A percentile compares a stretch with the other conserved stretches of the same genome.
phyloP scores from a whole-genome alignment of 2,329 filamentous ascomycete genomes.

The Exophiala xenobiotica region DNA sequence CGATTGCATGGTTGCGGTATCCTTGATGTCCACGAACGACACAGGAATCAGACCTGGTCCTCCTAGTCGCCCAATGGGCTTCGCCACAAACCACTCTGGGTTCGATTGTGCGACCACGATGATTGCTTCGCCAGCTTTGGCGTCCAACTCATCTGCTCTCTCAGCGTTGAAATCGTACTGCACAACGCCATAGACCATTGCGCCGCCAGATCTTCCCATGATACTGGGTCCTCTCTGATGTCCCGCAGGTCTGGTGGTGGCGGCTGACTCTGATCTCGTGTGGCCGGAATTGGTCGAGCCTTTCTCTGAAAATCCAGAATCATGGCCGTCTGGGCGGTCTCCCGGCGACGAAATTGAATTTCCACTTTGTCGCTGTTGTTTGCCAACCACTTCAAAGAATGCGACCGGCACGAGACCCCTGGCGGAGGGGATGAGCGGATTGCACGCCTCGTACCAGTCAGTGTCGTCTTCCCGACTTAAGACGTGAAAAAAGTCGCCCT shows the following conservation, averaged over 20 bases:
- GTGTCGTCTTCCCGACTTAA: conserved; percentile 90
- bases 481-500: conserved; percentile 97
- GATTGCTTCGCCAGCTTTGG: conserved; percentile 91
- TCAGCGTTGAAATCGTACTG: conserved; percentile 97
- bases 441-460: conserved; percentile 99
- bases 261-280: conserved; percentile 37
- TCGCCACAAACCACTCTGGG: conserved; percentile 98
- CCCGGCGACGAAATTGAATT: conserved; percentile 60
- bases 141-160: conserved; percentile 91
- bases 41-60: conserved; percentile 94
- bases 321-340: conserved; percentile 67
- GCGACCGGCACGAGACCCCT: conserved; percentile 89
- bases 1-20: conserved; percentile 83
- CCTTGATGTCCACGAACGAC: conserved; percentile 92
- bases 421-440: conserved; percentile 81
- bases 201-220: conserved; percentile 58
- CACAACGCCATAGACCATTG: conserved; percentile 95
- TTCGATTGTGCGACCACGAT: conserved; percentile 99
- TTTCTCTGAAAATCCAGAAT: conserved; percentile 80
- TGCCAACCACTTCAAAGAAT: conserved; percentile 89
- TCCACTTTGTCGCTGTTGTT: conserved; percentile 85
- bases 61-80: conserved; percentile 95
- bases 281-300: conserved; percentile 32
- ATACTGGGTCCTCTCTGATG: conserved; percentile 46
- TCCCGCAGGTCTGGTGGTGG: conserved; percentile 36